Conservation (phyloP, 2,329 filamentous ascomycete genomes). For the Fusarium sp. region DNA sequence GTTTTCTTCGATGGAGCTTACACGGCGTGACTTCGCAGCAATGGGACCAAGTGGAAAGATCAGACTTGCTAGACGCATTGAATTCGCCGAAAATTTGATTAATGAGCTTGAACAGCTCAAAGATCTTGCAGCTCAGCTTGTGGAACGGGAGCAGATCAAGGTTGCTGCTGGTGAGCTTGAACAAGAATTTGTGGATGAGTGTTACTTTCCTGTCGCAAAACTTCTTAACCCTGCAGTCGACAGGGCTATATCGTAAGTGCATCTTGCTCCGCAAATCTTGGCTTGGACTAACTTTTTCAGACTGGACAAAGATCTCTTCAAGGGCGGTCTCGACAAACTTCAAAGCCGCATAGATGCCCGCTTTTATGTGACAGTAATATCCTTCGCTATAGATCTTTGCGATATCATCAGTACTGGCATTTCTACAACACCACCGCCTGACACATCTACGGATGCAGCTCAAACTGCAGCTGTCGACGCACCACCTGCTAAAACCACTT, state of each 20-base stretch:
- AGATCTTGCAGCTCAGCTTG: slow-evolving; percentile 75
- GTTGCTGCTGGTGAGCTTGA: slow-evolving; percentile 81
- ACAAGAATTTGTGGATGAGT: slow-evolving; percentile 82
- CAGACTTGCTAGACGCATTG: slow-evolving; percentile 82
- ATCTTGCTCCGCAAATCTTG: slow-evolving; percentile 24
- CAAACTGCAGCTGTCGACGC: slow-evolving; percentile 56
- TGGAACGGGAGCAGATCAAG: slow-evolving; percentile 81
- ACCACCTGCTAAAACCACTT: slow-evolving; percentile 64
- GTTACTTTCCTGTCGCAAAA: slow-evolving; percentile 90
- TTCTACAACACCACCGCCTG: slow-evolving; percentile 53
- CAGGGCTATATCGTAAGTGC: slow-evolving; percentile 81
- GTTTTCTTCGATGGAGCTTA: slow-evolving; percentile 97
- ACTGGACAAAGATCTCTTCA: slow-evolving; percentile 73
- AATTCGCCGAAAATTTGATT: slow-evolving; percentile 83
- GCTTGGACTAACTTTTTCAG: slow-evolving; percentile 59
- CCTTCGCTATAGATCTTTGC: slow-evolving; percentile 68
- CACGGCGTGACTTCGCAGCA: slow-evolving; percentile 91
- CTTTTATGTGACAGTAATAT: slow-evolving; percentile 68
- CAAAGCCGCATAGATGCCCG: slow-evolving; percentile 65
- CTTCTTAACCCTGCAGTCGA: slow-evolving; percentile 82
- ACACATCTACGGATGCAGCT: slow-evolving; percentile 42
- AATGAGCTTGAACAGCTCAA: slow-evolving; percentile 83
- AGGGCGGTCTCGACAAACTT: slow-evolving; percentile 61
- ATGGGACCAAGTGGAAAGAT: slow-evolving; percentile 89
- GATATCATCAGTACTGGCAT: slow-evolving; percentile 66